These are phyloP conservation scores for Pichia exigua DNA, from an alignment of 805 yeast genomes.

Conservation along the genomic window DNA sequence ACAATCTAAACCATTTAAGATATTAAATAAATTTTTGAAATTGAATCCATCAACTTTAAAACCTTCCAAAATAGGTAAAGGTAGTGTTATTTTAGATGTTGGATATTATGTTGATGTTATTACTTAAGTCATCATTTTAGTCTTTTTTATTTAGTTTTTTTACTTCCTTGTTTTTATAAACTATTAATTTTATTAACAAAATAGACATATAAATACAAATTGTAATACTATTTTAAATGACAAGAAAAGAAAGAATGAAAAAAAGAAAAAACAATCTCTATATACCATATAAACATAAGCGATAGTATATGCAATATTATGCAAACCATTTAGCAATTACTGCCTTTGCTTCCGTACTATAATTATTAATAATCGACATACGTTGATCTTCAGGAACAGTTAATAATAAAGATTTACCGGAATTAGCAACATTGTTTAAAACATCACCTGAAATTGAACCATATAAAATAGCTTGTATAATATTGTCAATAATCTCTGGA, in stretches of 20 bases:
- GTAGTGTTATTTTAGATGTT: constrained; percentile 19
- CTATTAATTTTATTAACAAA: too few species aligned
- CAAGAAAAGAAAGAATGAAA: neutral
- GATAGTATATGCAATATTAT: constrained; percentile 4
- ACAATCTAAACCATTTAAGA: constrained; percentile 21
- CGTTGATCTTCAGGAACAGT: constrained; percentile 65
- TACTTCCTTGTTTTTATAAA: neutral
- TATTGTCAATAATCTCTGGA: constrained; percentile 56
- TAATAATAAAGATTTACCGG: constrained; percentile 57
- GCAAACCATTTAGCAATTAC: constrained; percentile 34
- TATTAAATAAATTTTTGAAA: constrained; percentile 22
- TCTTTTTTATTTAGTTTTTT: neutral
- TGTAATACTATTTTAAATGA: too few species aligned
- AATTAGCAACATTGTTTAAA: constrained; percentile 55
- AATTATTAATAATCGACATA: constrained; percentile 50
- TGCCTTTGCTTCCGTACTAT: constrained; percentile 53
- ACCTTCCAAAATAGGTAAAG: constrained; percentile 27
- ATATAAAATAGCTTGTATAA: constrained; percentile 67
- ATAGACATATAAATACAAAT: too few species aligned
- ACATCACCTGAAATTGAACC: constrained; percentile 60
- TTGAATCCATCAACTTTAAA: constrained; percentile 28
- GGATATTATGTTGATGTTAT: constrained; percentile 6
- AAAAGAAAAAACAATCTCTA: neutral
- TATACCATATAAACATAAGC: neutral
- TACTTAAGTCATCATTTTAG: neutral